Percentiles rank a stretch among this genome's conserved stretches.
phyloP scores from a whole-genome alignment of 345 rosid species.

The Syzygium grande region DNA sequence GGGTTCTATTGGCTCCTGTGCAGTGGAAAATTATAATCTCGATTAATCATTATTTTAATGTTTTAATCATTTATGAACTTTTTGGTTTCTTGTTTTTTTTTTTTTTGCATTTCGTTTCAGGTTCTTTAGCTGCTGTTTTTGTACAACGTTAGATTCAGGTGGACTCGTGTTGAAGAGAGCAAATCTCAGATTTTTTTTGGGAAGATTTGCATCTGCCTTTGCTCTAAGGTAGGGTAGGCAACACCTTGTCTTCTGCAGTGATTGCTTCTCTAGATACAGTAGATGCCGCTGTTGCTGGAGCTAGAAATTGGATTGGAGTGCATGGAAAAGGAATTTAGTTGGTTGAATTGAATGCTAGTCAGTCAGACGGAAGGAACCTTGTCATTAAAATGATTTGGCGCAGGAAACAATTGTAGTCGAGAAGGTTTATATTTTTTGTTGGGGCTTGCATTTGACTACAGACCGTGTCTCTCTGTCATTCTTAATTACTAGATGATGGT shows the following conservation, averaged over 20 bases:
- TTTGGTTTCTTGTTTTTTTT: not conserved
- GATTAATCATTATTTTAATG: not conserved
- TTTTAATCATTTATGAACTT: not conserved
- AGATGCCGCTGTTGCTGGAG: not conserved
- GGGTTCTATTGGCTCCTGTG: not conserved
- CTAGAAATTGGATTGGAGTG: not conserved
- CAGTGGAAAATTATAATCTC: not conserved
- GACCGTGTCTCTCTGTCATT: not conserved
- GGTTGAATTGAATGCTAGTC: not conserved
- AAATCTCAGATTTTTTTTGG: not conserved
- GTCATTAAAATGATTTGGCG: not conserved
- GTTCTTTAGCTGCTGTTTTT: not conserved
- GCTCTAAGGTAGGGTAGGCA: not conserved
- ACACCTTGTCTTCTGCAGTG: not conserved
- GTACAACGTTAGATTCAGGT: not conserved
- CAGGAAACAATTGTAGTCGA: fast-evolving
- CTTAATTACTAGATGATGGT: not conserved
- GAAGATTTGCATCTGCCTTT: not conserved
- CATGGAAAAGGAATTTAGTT: not conserved
- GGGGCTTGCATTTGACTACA: not conserved
- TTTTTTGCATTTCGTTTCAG: not conserved
- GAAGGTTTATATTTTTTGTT: not conserved
- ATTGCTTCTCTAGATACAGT: not conserved
- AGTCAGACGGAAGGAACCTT: fast-evolving
- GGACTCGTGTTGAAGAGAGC: not conserved